These are phyloP conservation scores for Beverwykella pulmonaria DNA, from an alignment of 495 filamentous ascomycete species.

Conservation along the genomic window DNA sequence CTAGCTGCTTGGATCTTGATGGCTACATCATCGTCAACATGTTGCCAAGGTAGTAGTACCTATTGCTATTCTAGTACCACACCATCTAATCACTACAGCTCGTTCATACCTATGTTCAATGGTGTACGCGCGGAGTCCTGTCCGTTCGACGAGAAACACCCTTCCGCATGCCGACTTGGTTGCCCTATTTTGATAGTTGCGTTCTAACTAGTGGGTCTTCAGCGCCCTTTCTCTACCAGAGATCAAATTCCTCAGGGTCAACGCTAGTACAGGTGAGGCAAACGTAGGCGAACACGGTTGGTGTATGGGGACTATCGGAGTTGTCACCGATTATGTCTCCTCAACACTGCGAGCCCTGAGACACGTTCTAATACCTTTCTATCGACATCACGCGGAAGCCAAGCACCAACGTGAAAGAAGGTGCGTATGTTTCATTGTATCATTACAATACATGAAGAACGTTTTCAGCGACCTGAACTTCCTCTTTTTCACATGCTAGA, in stretches of 20 bases:
- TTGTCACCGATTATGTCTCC: neutral
- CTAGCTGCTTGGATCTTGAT: conserved; percentile 80
- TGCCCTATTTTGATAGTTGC: neutral
- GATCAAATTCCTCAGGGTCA: conserved; percentile 76
- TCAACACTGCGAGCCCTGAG: neutral
- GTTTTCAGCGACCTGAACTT: neutral
- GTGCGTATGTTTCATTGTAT: conserved; percentile 35
- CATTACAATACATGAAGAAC: neutral
- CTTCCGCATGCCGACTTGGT: conserved; percentile 14
- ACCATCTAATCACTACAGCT: conserved; percentile 50
- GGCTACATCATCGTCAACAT: conserved; percentile 80
- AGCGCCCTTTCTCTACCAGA: conserved; percentile 71
- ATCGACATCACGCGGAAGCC: conserved; percentile 39
- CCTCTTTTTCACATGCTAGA: neutral
- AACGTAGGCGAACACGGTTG: neutral
- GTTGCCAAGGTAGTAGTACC: conserved; percentile 66
- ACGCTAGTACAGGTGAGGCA: conserved; percentile 53
- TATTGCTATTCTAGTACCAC: neutral
- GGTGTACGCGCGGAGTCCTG: conserved; percentile 57
- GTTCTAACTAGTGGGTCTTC: conserved; percentile 1
- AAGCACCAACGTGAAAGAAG: conserved; percentile 57
- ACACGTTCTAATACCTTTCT: neutral
- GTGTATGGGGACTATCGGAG: neutral
- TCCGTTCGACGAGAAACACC: too few species aligned
- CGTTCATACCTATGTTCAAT: conserved; percentile 87